Evolutionary conservation across 2,329 filamentous ascomycete genomes (phyloP), one percentile per base, ranked within the genome.

Genomic region (Endothia cerciana): DNA sequence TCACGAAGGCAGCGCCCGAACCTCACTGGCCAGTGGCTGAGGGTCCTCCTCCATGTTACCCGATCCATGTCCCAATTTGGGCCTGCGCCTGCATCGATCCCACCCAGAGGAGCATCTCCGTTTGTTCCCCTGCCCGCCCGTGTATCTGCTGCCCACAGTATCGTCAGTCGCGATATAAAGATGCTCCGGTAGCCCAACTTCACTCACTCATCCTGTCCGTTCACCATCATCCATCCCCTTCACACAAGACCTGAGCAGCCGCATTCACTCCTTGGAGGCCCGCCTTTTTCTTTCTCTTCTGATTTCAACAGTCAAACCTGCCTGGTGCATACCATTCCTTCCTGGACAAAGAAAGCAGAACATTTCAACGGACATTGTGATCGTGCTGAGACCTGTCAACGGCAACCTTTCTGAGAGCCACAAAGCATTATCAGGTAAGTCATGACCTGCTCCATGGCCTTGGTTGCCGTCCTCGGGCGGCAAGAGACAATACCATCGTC

Each of bases 241-340:
- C 36, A n/a, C 17, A 71, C 70, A 74, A 73, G 72, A 68, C 70
- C 72, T 72, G 70, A 74, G 71, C 66, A 75, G 73, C 70, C 72
- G 73, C 73, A 70, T 76, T 77, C 76, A 74, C 74, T 77, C 73
- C 71, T 75, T 77, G 68, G 73, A 77, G 77, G 75, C 75, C 73
- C 74, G 75, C 58, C 74, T 75, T 73, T 74, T 62, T 62, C 33
- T 40, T 53, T 60, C 71, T 66, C 67, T 67, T 71, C n/a, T 66
- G 69, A 65, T 68, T 70, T 66, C 68, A 65, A 74, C 73, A 58
- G 67, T 69, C 69, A 68, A 73, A 67, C 53, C 72, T 74, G 80
- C 79, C 79, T 77, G 79, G 80, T 72, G 79, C 79, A 81, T 72
- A 74, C 76, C 73, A 70, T 73, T 77, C 75, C 73, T 74, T 78